Evolutionary conservation across 2,329 filamentous ascomycete species (phyloP), one percentile per base, ranked within the genome.

Genomic region (Aplosporella prunicola): DNA sequence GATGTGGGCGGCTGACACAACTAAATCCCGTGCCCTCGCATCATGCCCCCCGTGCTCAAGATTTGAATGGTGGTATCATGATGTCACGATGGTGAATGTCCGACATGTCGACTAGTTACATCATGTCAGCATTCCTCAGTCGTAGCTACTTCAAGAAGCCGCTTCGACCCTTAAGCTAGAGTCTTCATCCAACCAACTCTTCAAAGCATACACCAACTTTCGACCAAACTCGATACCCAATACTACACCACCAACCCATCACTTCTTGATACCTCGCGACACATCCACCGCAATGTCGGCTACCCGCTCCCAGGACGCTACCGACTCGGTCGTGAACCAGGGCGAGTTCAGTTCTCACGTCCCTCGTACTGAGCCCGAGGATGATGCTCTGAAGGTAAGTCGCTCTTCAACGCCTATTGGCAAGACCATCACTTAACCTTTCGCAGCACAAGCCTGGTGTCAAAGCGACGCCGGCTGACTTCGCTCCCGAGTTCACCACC

Each of bases 371-470:
- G 64, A 72, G 47, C 76, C 75, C 29, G 69, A 66, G 18, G 70
- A 59, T 20, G 62, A 66, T 33, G 74, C n/a, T n/a, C n/a, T n/a
- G n/a, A n/a, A 75, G 14, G 72, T 76, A 68, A 58, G 68, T 63
- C 30, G 25, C 15, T 16, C 4, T 9, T 15, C 30, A 13, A 4
- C 17, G 15, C n/a, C n/a, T n/a, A n/a, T n/a, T n/a, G n/a, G n/a
- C n/a, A 20, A 9, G 6, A 9, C 20, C 25, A 18, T 20, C 11
- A 5, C 31, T 22, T 34, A 32, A 14, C 14, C 5, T 5, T 22
- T 35, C 22, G 5, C 47, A 82, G 78, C 80, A 85, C 57, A 67
- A 76, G 51, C 69, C 72, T 3, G 80, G 80, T 35, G 63, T 69
- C 47, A 68, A 74, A 43, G 68, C 75, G 40, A 72, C 72, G 49